Evolutionary conservation across 73 alveolate genomes (phyloP), one percentile per base, ranked within the genome.

Genomic region (Blepharisma japonicum): DNA sequence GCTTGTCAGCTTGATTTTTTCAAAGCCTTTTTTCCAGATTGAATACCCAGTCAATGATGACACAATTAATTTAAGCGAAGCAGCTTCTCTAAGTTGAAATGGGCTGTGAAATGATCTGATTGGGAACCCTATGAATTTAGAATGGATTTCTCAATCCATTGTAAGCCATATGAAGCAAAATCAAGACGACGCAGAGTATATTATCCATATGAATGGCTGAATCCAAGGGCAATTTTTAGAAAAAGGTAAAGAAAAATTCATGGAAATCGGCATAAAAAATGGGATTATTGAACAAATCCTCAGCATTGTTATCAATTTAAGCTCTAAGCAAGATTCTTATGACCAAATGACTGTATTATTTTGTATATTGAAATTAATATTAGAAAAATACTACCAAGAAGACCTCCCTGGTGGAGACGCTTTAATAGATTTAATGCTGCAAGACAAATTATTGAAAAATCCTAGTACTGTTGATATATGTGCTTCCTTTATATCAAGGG

Each of bases 21-120:
- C 74, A 61, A 39, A 14, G 2, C 74, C 74, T 14, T 61, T 61
- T 14, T 61, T 61, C 46, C 47, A 61, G 23, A 14, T 61, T 61
- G 46, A 20, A 25, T 14, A n/a, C 47, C 23, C 47, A 8, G 5
- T 9, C 2, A 39, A 25, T 9, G 18, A 20, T 9, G 74, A 61
- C 4, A 8, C 14, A 1, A 14, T 61, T 14, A 25, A 25, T 1
- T 5, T 18, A 14, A 14, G 46, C 2, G 49, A n/a, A n/a, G 47
- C 39, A 1, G 74, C 74, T 14, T 14, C 14, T 61, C 49, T 2
- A 20, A 61, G 18, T 48, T 61, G 74, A 39, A 25, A 61, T 18
- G 18, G 23, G 47, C 14, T 61, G n/a, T 61, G 74, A 48, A 61
- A n/a, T 61, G 74, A 25, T 3, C 4, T 20, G 14, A 9, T 61